A percentile compares a stretch with the other conserved stretches of the same genome.
These are phyloP conservation scores for Penicillium samsonianum DNA, from an alignment of 495 filamentous ascomycete species.

Conservation along the genomic window DNA sequence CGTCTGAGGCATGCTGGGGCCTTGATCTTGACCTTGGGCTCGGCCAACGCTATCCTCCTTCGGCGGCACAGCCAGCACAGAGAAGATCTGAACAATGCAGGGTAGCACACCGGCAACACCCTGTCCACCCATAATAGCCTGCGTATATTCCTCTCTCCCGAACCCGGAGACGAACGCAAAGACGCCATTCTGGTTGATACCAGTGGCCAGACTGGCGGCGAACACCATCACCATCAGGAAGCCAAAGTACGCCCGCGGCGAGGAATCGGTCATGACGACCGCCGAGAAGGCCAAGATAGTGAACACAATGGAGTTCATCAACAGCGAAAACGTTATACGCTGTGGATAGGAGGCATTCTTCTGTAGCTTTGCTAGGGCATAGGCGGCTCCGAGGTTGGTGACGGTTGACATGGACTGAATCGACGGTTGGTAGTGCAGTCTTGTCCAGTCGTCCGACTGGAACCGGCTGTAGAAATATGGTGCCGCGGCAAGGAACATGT, in stretches of 20 bases:
- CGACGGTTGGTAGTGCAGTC: conserved; percentile 79
- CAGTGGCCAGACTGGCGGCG: conserved; percentile 71
- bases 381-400: conserved; percentile 72
- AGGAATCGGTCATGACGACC: conserved; percentile 57
- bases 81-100: conserved; percentile 78
- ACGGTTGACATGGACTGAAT: conserved; percentile 81
- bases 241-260: conserved; percentile 66
- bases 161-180: conserved; percentile 91
- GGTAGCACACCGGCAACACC: conserved; percentile 90
- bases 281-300: conserved; percentile 80
- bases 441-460: conserved; percentile 64
- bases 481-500: conserved; percentile 96
- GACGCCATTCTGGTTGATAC: conserved; percentile 88
- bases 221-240: conserved; percentile 88
- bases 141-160: conserved; percentile 80
- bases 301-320: conserved; percentile 72
- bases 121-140: conserved; percentile 95
- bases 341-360: conserved; percentile 77
- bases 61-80: conserved; percentile 68
- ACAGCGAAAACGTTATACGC: conserved; percentile 72
- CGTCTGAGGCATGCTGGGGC: conserved; percentile 29
- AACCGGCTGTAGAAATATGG: conserved; percentile 93
- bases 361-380: conserved; percentile 77
- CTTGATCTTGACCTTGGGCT: conserved; percentile 15
- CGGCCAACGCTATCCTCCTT: conserved; percentile 11